A percentile compares a stretch with the other conserved stretches of the same genome.
Conservation (phyloP, 2,329 filamentous ascomycete genomes). For the Alternaria incomplexa region DNA sequence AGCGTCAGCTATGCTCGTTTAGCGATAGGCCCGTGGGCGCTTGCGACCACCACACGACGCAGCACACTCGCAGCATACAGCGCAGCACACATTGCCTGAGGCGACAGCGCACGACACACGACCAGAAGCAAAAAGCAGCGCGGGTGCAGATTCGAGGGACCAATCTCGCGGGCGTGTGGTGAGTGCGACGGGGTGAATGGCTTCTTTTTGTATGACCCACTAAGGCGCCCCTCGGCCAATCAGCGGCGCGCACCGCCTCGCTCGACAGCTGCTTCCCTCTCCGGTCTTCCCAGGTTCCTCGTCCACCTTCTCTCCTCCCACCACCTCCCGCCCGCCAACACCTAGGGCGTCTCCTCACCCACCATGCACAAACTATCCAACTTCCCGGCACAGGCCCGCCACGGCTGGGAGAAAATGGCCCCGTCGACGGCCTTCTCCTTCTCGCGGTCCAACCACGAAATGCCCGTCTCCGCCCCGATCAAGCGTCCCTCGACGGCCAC, state of each 20-base stretch:
- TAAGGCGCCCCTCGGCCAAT: constrained; percentile 8
- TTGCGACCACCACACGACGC: constrained; percentile 7
- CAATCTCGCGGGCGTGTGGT: constrained; percentile 3
- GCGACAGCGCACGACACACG: background rate
- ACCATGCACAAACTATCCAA: constrained; percentile 73
- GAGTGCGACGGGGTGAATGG: background rate
- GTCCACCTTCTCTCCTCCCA: constrained; percentile 25
- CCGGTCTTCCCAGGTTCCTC: constrained; percentile 21
- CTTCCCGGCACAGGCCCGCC: constrained; percentile 69
- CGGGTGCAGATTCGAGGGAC: background rate
- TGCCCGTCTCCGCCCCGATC: constrained; percentile 58
- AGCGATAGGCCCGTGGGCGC: constrained; percentile 14
- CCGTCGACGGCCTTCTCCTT: constrained; percentile 67
- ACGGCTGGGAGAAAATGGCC: constrained; percentile 73
- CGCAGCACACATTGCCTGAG: constrained; percentile 15
- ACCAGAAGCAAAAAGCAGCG: background rate
- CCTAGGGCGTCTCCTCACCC: constrained; percentile 34
- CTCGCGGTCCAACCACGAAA: constrained; percentile 64
- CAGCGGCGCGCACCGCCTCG: constrained; percentile 1
- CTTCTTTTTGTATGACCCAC: constrained; percentile 10
- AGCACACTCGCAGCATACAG: background rate
- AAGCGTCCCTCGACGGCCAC: constrained; percentile 62
- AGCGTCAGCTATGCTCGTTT: constrained; percentile 11
- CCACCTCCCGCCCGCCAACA: constrained; percentile 31
- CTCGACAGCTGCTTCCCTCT: constrained; percentile 18